Percentiles rank a stretch among this genome's conserved stretches.
Evolutionary conservation across 2,329 filamentous ascomycete species (phyloP).

Genomic region (Ascochyta pisi): DNA sequence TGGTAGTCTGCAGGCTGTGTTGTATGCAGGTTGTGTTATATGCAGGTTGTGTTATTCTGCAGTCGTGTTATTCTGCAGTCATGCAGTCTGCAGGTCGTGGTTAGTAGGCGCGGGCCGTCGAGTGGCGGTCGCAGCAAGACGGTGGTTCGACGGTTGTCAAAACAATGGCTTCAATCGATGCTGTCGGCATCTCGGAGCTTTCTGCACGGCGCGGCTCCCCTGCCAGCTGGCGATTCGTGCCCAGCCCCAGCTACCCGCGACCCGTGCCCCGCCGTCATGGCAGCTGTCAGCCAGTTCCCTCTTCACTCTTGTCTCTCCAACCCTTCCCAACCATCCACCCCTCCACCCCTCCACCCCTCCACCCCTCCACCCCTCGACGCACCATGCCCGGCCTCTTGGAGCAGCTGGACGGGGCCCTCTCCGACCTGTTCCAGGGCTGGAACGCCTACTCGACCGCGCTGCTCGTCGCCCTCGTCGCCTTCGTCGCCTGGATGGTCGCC

Average conservation of each 20-base stretch:
- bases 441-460: constrained; percentile 79
- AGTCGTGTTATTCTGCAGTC: too few relatives aligned
- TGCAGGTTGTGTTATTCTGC: too few relatives aligned
- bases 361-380: not conserved
- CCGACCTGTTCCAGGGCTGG: constrained; percentile 77
- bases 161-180: constrained; percentile 4
- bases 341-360: too few relatives aligned
- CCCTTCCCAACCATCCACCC: too few relatives aligned
- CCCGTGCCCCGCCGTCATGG: too few relatives aligned
- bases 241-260: too few relatives aligned
- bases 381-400: constrained; percentile 60
- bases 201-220: not conserved
- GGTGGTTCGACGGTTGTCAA: constrained; percentile 11
- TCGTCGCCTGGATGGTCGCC: constrained; percentile 74
- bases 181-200: constrained; percentile 9
- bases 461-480: constrained; percentile 67
- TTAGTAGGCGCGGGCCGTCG: not conserved
- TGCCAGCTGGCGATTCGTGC: not conserved
- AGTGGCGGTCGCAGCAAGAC: not conserved
- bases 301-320: too few relatives aligned
- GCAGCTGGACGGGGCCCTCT: constrained; percentile 74
- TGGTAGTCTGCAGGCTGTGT: too few relatives aligned
- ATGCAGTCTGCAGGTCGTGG: not conserved
- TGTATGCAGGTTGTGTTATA: too few relatives aligned
- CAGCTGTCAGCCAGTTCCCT: too few relatives aligned